phyloP scores from a whole-genome alignment of 108 stramenopile species.

The Craspedostauros australis region DNA sequence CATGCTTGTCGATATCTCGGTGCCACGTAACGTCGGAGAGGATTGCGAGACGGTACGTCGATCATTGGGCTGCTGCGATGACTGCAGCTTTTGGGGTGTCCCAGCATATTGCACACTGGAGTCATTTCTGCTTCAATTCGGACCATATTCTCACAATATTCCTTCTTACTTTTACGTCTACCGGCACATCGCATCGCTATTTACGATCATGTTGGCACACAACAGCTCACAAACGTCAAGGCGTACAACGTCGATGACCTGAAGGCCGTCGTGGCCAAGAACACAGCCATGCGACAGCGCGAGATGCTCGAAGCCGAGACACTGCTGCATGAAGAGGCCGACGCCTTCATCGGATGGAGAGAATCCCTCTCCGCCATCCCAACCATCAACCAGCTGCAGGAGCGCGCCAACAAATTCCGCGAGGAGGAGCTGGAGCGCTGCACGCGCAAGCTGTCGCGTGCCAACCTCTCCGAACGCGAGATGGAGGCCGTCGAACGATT shows the following conservation, averaged over 20 bases:
- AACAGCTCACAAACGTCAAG: constrained; percentile 66
- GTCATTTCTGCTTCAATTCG: neutral
- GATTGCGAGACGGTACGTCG: constrained; percentile 71
- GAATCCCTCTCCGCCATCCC: constrained; percentile 94
- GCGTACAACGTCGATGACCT: constrained; percentile 98
- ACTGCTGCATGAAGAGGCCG: constrained; percentile 83
- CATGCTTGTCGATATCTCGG: constrained; percentile 98
- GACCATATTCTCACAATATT: neutral
- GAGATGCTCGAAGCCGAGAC: constrained; percentile 98
- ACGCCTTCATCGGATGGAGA: constrained; percentile 85
- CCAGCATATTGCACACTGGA: neutral
- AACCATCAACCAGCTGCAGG: constrained; percentile 93
- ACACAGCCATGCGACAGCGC: constrained; percentile 93
- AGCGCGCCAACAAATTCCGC: constrained; percentile 90
- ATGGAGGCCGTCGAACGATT: constrained; percentile 93
- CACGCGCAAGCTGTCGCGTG: constrained; percentile 78
- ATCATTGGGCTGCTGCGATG: neutral
- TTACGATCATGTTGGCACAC: neutral
- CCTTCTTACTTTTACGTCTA: constrained; percentile 7
- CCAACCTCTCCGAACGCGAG: constrained; percentile 85
- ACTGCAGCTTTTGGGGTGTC: neutral
- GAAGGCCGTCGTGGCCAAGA: constrained; percentile 97
- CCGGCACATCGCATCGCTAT: neutral
- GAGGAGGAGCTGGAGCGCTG: constrained; percentile 89
- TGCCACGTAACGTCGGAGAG: constrained; percentile 94